Base-by-base conservation (phyloP, 1,284 basidiomycete species). In the Ganoderma lingzhi region DNA sequence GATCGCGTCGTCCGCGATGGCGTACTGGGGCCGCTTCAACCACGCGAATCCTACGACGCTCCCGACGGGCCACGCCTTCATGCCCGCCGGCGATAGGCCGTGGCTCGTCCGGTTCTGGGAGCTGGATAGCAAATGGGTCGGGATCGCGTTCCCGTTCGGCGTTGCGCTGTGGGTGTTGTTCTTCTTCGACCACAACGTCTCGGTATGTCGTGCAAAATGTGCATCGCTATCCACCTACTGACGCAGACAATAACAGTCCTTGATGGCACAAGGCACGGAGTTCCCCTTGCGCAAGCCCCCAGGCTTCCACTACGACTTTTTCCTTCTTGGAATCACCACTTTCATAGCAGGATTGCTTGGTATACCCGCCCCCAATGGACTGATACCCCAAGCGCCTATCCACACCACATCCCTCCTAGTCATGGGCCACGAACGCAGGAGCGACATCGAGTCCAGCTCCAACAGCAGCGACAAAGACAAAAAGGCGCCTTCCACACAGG, bases 61-160 rank as follows among this genome's bases (percentile, higher is more conserved):
- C 1, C 95, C 94, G 0, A 87, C 91, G 0, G 85, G 86, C 0
- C 81, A 83, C 6, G 90, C 93, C 0, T 96, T 95, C 77, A 83
- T 88, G 70, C 90, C 95, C 6, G 94, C 93, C 0, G 86, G 88
- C 19, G 90, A 90, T 12, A 82, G 96, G 65, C 81, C 85, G 2
- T 99, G 96, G 97, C 84, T 98, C 2, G 93, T 99, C 15, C 87
- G 82, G 39, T 99, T 98, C 78, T 99, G 97, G 97, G 83, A 97
- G 74, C 84, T 98, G 6, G 92, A 94, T 32, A 90, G 88, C 0
- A 95, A 94, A 80, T 99, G 96, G 91, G 93, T 97, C 3, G 96
- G 93, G 32, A 89, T 94, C 12, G 93, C 93, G 0, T 84, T 93
- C 67, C 92, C 91, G 0, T 93, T 93, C 73, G 92, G 92, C 4